Evolutionary conservation across 345 rosid genomes (phyloP).

Genomic region (Eucalyptus curtisii): DNA sequence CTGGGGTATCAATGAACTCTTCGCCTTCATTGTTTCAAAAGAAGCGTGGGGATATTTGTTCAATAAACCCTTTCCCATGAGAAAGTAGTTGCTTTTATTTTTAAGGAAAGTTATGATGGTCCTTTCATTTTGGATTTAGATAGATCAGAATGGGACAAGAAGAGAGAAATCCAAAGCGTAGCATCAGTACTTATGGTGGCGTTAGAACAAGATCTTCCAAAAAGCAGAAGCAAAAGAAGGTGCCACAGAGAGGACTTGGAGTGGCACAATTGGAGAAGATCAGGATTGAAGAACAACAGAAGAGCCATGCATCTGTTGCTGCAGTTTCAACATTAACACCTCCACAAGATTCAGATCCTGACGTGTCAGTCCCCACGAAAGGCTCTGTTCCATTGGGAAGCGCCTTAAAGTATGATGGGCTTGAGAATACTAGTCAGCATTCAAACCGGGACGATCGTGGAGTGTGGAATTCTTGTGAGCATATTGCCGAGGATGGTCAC

Average conservation of each 20-base stretch:
- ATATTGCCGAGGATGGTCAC: background rate
- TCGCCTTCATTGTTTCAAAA: background rate
- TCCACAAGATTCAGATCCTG: background rate
- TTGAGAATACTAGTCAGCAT: background rate
- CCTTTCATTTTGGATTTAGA: background rate
- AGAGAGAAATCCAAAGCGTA: background rate
- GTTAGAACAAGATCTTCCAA: background rate
- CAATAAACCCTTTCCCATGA: background rate
- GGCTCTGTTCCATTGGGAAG: background rate
- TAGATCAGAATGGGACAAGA: background rate
- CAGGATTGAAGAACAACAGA: conserved; percentile 7
- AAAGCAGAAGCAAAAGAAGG: conserved; percentile 9
- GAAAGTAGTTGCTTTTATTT: background rate
- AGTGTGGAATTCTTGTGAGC: background rate
- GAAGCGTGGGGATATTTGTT: background rate
- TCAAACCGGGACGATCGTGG: background rate
- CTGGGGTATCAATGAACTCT: background rate
- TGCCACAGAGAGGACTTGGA: conserved; percentile 23
- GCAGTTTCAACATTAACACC: background rate
- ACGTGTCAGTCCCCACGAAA: background rate
- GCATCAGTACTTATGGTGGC: background rate
- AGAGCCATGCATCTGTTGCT: background rate
- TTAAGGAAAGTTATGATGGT: background rate
- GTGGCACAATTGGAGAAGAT: conserved; percentile 21
- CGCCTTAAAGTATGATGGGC: background rate